Evolutionary conservation across 208 protist species (phyloP), one percentile per base, ranked within the genome.

Genomic region (Acanthamoeba comandoni): DNA sequence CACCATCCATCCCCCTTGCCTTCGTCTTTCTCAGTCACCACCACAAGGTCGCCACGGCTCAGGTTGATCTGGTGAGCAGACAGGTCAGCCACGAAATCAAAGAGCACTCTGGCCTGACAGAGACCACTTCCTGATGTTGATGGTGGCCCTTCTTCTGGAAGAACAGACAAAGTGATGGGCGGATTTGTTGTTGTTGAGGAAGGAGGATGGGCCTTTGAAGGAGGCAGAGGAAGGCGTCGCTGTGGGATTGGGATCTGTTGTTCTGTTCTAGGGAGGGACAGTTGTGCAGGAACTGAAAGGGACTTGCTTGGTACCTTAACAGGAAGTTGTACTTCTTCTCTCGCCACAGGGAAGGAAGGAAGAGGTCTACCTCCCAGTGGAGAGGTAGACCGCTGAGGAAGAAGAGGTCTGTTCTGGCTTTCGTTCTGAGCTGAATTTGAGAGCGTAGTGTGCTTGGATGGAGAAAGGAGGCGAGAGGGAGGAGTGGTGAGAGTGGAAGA

Each of bases 1-100:
- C 77, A 86, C 53, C 77, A 86, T 3, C 77, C 77, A 13, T 80
- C 71, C 49, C 71, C 71, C 69, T 77, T 80, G 17, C 58, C 71
- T 8, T 80, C 48, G 48, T 80, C 71, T 9, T 57, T 51, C 39
- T 80, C 70, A 52, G 24, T 60, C 3, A 80, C 71, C 8, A 29
- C 39, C 49, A 57, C 48, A 11, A 80, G 19, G n/a, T 80, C 71
- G 5, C 71, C 48, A 43, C 58, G 49, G n/a, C 39, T 51, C 24
- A 58, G 43, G 9, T 80, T 52, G 4, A 80, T 80, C 48, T 80
- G 71, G 71, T 43, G 58, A 17, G 71, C 31, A 26, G 7, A 29
- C 71, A n/a, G 71, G 17, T 60, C 71, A 9, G 49, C 71, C 29
- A 80, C 43, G 58, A 80, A 80, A 26, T 57, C 48, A 17, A 52